Evolutionary conservation across 805 yeast genomes (phyloP), one percentile per base, ranked within the genome.

Genomic region (Nematodospora valgi): DNA sequence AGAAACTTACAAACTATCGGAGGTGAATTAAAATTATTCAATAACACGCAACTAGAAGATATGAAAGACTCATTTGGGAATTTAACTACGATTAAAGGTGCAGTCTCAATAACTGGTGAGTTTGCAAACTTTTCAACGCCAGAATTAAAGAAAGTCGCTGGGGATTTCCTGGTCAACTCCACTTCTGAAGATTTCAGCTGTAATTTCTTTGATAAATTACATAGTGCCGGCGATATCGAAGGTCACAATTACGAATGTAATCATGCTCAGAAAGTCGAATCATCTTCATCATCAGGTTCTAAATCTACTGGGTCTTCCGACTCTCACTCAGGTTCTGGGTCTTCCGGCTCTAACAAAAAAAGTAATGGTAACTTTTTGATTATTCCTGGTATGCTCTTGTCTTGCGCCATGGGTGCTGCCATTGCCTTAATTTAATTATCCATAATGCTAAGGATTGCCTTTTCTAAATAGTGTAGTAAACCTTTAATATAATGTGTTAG

Each of bases 161-260:
- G 72, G 43, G 72, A 66, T 50, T 67, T 67, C 48, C 41, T 52
- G 29, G 52, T 66, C 30, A 27, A 44, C 30, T 49, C 67, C 32
- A 59, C 64, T 22, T 51, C 58, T 40, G 58, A 61, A 27, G 62
- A 65, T 34, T 66, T 66, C 46, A 52, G 54, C 39, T 67, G 72
- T 49, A 32, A 48, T 18, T 56, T 39, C 21, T 64, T 63, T 51
- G 50, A 64, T 45, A 47, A 51, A 41, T 61, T 60, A 49, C 55
- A 56, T 43, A 37, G 47, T 28, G 40, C 37, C 32, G 50, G 54
- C 34, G 58, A 55, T 45, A 64, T 66, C 43, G 57, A 63, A 51
- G 72, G 72, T 37, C 69, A 67, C 58, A 65, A 66, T 62, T 65
- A 51, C 54, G 57, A 54, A 47, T 67, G 72, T 53, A 45, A 64